Evolutionary conservation across 2,329 filamentous ascomycete genomes (phyloP), one percentile per base, ranked within the genome.

Genomic region (Acephala macrosclerotiorum): DNA sequence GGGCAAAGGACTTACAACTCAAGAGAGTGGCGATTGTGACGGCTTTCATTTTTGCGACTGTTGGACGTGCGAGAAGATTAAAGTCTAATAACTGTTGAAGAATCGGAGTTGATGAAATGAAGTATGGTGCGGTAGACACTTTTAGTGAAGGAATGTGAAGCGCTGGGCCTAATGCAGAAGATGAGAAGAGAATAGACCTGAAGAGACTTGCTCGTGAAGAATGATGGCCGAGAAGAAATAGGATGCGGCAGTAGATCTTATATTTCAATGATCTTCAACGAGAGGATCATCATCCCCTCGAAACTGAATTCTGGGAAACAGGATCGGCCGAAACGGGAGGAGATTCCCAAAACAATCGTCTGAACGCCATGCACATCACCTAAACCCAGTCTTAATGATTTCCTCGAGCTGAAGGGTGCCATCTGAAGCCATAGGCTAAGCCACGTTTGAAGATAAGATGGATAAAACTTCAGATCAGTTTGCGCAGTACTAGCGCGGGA

Each of bases 41-140:
- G 20, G 49, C 20, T 33, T 68, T 66, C 82, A 89, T 85, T 73
- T 88, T 84, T 78, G 87, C 89, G 18, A 89, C 84, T 33, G 11
- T 49, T n/a, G 20, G 12, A 53, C 18, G 25, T 53, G 4, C 5
- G 5, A 29, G 25, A 53, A 29, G 26, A 53, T 53, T 53, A 53
- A 53, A 53, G 49, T 53, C 29, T 53, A 53, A 18, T 53, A 53
- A 20, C 29, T 53, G 45, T 29, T 53, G 49, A 53, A 53, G 49
- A 51, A 26, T 26, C 12, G 8, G 22, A 29, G 12, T 7, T 53
- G 22, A 7, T 1, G 49, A 53, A 51, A 9, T 26, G 49, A 53
- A 53, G 49, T 33, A 33, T 33, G 29, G 33, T 29, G 22, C 49
- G 14, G 49, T 14, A 33, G 33, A 53, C 12, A 53, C 22, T 53